Evolutionary conservation across 768 basidiomycete species (phyloP).

Genomic region (Leccinum rimulosum): DNA sequence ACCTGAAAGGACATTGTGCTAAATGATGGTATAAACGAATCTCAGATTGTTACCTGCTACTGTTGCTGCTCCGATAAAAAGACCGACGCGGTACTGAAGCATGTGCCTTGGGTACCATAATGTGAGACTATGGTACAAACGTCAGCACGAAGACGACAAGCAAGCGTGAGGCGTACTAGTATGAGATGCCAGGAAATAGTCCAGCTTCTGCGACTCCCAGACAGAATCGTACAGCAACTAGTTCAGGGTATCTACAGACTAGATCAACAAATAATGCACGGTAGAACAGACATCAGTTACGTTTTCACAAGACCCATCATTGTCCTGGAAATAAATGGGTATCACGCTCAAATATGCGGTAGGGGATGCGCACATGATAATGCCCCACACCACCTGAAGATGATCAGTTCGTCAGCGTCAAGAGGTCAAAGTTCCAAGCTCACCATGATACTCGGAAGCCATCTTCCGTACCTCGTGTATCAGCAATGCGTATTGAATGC

Average conservation of each 20-base stretch:
- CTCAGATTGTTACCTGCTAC: conserved; percentile 40
- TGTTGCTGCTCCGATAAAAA: conserved; percentile 67
- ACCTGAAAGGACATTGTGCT: conserved; percentile 17
- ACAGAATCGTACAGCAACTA: conserved; percentile 54
- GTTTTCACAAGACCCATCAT: conserved; percentile 68
- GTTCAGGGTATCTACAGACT: conserved; percentile 51
- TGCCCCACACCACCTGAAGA: conserved; percentile 60
- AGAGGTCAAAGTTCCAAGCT: conserved; percentile 9
- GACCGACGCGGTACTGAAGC: conserved; percentile 56
- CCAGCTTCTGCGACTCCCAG: conserved; percentile 71
- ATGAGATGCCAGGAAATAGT: conserved; percentile 69
- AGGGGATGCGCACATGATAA: conserved; percentile 45
- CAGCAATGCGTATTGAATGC: not conserved
- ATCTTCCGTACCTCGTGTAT: conserved; percentile 33
- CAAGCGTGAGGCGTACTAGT: conserved; percentile 48
- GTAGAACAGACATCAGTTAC: conserved; percentile 28
- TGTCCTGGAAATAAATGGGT: conserved; percentile 38
- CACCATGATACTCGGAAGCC: conserved; percentile 67
- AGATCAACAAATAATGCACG: not conserved
- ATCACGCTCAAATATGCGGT: not conserved
- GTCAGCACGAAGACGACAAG: not conserved
- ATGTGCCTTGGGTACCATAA: conserved; percentile 68
- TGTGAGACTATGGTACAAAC: conserved; percentile 42
- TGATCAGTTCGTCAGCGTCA: not conserved
- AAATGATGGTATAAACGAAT: not conserved